Conservation (phyloP, 768 basidiomycete species). For the Chalciporus sphaerocephalus region DNA sequence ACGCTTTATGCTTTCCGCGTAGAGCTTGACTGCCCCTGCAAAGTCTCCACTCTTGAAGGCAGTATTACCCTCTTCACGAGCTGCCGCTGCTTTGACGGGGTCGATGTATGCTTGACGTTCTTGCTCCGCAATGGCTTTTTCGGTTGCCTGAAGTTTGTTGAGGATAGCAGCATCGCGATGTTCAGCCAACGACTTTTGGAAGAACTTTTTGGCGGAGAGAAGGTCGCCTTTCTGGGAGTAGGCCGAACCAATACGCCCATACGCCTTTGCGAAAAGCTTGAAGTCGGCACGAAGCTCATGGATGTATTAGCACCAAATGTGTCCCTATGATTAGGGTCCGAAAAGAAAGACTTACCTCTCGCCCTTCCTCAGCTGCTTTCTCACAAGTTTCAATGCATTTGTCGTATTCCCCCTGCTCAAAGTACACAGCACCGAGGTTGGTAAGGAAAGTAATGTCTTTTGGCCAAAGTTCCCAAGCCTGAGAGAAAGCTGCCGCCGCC, state of each 20-base stretch:
- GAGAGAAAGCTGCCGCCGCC: constrained; percentile 70
- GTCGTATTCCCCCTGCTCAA: constrained; percentile 90
- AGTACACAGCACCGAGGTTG: constrained; percentile 86
- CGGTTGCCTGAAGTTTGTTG: constrained; percentile 81
- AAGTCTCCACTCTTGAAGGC: constrained; percentile 93
- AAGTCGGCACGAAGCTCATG: constrained; percentile 80
- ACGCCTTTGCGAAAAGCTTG: constrained; percentile 92
- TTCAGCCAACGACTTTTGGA: constrained; percentile 89
- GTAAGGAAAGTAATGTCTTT: constrained; percentile 93
- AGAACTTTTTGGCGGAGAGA: constrained; percentile 79
- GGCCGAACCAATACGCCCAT: constrained; percentile 83
- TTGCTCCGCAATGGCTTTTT: constrained; percentile 71
- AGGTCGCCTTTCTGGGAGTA: constrained; percentile 80
- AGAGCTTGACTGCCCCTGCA: constrained; percentile 84
- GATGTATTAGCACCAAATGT: not conserved
- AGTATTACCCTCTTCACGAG: constrained; percentile 88
- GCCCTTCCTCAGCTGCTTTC: constrained; percentile 95
- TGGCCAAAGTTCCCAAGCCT: constrained; percentile 91
- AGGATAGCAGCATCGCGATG: constrained; percentile 93
- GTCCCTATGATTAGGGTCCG: not conserved
- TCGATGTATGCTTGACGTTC: constrained; percentile 85
- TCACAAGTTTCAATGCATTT: constrained; percentile 88
- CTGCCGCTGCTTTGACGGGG: constrained; percentile 72
- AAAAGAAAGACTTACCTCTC: constrained; percentile 46
- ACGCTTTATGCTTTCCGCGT: constrained; percentile 96